phyloP scores from a whole-genome alignment of 495 filamentous ascomycete species.

The Achaetomiella virescens region DNA sequence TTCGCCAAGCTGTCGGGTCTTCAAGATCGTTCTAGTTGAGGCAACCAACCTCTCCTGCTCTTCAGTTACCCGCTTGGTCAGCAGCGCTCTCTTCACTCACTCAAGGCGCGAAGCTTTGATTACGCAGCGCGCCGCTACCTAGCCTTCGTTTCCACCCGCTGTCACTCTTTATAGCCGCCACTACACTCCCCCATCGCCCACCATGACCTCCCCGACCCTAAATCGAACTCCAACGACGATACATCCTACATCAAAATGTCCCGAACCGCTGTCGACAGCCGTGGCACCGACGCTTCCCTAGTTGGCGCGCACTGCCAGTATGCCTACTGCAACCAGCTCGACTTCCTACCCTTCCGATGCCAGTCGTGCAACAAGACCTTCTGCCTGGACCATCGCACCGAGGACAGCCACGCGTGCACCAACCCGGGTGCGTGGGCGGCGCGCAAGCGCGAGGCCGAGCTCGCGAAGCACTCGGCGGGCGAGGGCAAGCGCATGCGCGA shows the following conservation, averaged over 20 bases:
- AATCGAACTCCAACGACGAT: conserved; percentile 25
- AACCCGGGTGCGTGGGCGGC: conserved; percentile 83
- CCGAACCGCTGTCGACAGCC: conserved; percentile 52
- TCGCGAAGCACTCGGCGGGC: conserved; percentile 39
- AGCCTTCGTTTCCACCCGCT: background rate
- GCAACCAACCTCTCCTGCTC: conserved; percentile 3
- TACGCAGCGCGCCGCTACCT: conserved; percentile 1
- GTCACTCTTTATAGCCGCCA: conserved; percentile 9
- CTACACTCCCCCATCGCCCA: conserved; percentile 12
- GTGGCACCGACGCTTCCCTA: conserved; percentile 71
- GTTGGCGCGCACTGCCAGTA: conserved; percentile 91
- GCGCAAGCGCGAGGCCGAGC: conserved; percentile 53
- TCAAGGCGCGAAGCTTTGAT: background rate
- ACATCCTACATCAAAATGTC: conserved; percentile 46
- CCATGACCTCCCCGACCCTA: conserved; percentile 37
- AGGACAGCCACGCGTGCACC: conserved; percentile 73
- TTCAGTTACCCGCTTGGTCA: conserved; percentile 9
- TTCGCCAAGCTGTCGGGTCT: conserved; percentile 8
- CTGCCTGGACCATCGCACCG: conserved; percentile 92
- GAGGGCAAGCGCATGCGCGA: conserved; percentile 40
- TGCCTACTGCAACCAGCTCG: conserved; percentile 84
- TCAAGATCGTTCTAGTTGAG: conserved; percentile 20
- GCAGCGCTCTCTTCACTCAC: no score
- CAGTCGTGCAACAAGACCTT: conserved; percentile 78
- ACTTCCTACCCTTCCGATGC: conserved; percentile 95